Percentiles rank a stretch among this genome's conserved stretches.
These are phyloP conservation scores for Glycine latifolia DNA, from an alignment of 306 rosid species.

Conservation along the genomic window DNA sequence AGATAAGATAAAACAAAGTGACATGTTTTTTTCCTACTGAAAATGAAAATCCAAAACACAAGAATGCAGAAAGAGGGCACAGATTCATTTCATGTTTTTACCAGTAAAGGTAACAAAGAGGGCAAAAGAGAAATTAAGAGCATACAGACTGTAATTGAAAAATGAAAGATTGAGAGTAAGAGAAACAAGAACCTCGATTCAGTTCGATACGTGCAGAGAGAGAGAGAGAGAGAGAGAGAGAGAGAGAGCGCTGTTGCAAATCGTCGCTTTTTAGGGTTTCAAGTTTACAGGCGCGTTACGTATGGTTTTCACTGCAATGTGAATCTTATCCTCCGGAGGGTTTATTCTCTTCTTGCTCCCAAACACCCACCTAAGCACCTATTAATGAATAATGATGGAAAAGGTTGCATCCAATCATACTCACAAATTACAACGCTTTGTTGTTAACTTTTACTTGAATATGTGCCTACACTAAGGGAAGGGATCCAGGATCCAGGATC, in stretches of 20 bases:
- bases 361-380: no score
- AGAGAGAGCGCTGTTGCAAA: neutral
- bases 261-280: neutral
- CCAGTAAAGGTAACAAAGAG: neutral
- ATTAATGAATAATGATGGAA: no score
- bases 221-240: neutral
- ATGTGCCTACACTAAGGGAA: no score
- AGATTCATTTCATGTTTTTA: neutral
- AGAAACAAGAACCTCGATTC: neutral
- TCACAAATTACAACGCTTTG: no score
- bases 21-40: no score
- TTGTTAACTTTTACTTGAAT: no score
- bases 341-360: no score
- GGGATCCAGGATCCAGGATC: no score
- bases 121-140: neutral
- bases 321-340: no score
- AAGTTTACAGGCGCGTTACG: no score
- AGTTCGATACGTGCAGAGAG: neutral
- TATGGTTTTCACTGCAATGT: no score
- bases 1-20: neutral
- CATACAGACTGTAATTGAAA: constrained; percentile 6
- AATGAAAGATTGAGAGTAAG: neutral
- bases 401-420: no score
- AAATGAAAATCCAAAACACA: constrained; percentile 9
- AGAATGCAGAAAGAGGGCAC: neutral